Conservation (phyloP, 1,139 yeast species). For the Hanseniaspora sp. region DNA sequence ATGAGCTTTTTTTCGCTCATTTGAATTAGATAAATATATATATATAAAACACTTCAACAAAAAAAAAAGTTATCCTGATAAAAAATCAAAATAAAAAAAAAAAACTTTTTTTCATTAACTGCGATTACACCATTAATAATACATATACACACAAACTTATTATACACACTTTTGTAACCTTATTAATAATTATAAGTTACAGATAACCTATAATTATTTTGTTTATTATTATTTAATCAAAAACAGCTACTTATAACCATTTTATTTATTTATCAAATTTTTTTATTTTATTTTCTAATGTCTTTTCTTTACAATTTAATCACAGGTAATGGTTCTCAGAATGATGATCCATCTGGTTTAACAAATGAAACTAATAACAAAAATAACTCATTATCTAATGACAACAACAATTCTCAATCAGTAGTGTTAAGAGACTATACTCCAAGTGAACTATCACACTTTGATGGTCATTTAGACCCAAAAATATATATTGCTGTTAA, state of each 20-base stretch:
- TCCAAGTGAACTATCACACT: conserved; percentile 59
- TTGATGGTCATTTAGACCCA: conserved; percentile 68
- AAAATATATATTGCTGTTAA: conserved; percentile 72
- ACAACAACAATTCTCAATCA: conserved; percentile 36
- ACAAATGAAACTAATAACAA: conserved; percentile 15
- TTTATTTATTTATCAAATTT: no score
- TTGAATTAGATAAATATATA: no score
- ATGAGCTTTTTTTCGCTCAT: no score
- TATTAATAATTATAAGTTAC: no score
- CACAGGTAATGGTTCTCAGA: conserved; percentile 32
- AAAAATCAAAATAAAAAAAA: no score
- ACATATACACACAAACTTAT: no score
- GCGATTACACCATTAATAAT: no score
- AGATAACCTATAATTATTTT: neutral
- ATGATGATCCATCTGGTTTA: conserved; percentile 33
- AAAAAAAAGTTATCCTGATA: no score
- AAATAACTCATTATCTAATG: conserved; percentile 9
- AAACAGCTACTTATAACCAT: neutral
- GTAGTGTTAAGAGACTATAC: conserved; percentile 71
- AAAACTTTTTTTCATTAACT: no score
- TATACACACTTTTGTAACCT: no score
- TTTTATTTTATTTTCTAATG: conserved; percentile 24
- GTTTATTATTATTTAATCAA: no score
- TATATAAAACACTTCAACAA: no score
- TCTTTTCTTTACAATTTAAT: conserved; percentile 32